Conservation (phyloP, 768 basidiomycete species). For the Suillus spraguei region DNA sequence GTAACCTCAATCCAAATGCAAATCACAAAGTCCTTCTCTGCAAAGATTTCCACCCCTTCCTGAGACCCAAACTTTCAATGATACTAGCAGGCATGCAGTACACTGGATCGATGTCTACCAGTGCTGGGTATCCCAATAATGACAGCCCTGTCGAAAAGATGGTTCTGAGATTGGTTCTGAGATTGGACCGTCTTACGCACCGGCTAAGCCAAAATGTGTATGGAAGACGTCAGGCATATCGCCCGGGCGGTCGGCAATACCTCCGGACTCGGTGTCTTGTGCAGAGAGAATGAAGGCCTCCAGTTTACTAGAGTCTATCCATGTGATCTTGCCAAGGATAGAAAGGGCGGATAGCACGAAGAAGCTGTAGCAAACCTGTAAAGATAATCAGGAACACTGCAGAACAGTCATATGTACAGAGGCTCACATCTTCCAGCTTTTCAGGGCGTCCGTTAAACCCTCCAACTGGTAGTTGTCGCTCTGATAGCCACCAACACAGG, state of each 20-base stretch:
- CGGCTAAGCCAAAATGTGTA: conserved; percentile 89
- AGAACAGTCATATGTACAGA: not conserved
- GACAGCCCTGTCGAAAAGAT: conserved; percentile 65
- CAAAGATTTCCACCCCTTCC: conserved; percentile 46
- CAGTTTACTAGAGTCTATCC: conserved; percentile 87
- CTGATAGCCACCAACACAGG: conserved; percentile 91
- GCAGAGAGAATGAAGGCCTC: conserved; percentile 84
- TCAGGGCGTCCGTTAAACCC: conserved; percentile 98
- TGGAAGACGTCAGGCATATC: conserved; percentile 98
- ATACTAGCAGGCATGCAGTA: conserved; percentile 87
- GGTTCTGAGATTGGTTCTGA: not conserved
- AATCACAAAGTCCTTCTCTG: conserved; percentile 26
- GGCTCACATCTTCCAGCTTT: conserved; percentile 90
- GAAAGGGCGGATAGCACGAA: conserved; percentile 92
- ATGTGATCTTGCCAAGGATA: conserved; percentile 78
- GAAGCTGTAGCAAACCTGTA: conserved; percentile 96
- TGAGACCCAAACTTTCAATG: conserved; percentile 61
- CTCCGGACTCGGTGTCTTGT: conserved; percentile 88
- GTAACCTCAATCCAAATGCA: not conserved
- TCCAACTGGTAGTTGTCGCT: conserved; percentile 90
- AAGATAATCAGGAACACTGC: conserved; percentile 1
- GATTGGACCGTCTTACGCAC: conserved; percentile 35
- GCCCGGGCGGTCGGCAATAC: conserved; percentile 92
- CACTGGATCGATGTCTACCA: conserved; percentile 89
- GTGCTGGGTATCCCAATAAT: conserved; percentile 81